Conservation (phyloP, 176 grass and related monocot species). For the bread wheat (Triticum aestivum) region IWGSC_CS_RefSeq_v2.1 NC_057802.1:72047130-72047629, state of each 20-base stretch:
- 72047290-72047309: conserved; percentile 41
- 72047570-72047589: no score
- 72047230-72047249: conserved; percentile 83
- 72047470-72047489: neutral
- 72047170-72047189: conserved; percentile 98
- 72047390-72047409: conserved; percentile 99
- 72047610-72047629: neutral
- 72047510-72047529: neutral
- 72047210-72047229: conserved; percentile 97
- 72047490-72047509: neutral
- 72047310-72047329: conserved; percentile 68
- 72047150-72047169: conserved; percentile 78
- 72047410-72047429: conserved; percentile 76
- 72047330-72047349: conserved; percentile 79
- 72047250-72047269: conserved; percentile 49
- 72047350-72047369: conserved; percentile 97
- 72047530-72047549: neutral
- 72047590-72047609: neutral
- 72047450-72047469: neutral
- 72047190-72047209: conserved; percentile 95
- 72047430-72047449: neutral
- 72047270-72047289: conserved; percentile 64
- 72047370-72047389: conserved; percentile 88
- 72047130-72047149: conserved; percentile 13
- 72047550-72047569: no score